Base-by-base conservation (phyloP, 2,329 filamentous ascomycete species). In the Elsinoe fawcettii region DNA sequence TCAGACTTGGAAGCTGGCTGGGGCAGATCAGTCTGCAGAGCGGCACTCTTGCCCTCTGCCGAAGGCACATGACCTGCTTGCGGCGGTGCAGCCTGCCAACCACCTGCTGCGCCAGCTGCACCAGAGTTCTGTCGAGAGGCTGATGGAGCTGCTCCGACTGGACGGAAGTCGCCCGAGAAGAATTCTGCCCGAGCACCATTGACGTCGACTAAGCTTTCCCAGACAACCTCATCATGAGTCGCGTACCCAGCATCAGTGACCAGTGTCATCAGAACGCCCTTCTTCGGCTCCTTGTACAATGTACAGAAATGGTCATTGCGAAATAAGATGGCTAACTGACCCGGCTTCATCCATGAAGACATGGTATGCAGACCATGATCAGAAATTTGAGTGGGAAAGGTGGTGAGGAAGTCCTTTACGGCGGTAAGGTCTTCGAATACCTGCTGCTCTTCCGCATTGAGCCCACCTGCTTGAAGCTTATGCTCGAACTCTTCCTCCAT, bases 261-360 rank as follows among this genome's bases (percentile, higher is more conserved):
- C 2, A 99, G 75, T 0, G 88, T 90, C 61, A 92, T 81, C 1
- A 97, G 78, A 62, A 88, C 80, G 39, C 83, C 78, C 0, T 85
- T 89, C 44, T 84, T 76, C 0, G 92, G 90, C 64, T 97, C 90
- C 60, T 91, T 89, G 71, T 95, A 96, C 0, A 99, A 71, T 0
- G 92, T 97, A 41, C 90, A 90, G 67, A 99, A 99, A 69, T 99
- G 93, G 67, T 99, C 92, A 65, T 99, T 99, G 23, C 93, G 83
- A 75, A 99, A 99, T 1, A 99, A 73, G 51, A 99, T 97, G 0
- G 89, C 89, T 60, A 96, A 82, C 1, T 87, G 83, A 1, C 90
- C 92, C 1, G 90, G 86, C 11, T 80, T 75, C 58, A 96, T 79
- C 5, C 80, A 84, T 53, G 82, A 81, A 0, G 79, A 80, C 37